Base-by-base conservation (phyloP, 805 yeast species). In the Teunomyces cretensis region DNA sequence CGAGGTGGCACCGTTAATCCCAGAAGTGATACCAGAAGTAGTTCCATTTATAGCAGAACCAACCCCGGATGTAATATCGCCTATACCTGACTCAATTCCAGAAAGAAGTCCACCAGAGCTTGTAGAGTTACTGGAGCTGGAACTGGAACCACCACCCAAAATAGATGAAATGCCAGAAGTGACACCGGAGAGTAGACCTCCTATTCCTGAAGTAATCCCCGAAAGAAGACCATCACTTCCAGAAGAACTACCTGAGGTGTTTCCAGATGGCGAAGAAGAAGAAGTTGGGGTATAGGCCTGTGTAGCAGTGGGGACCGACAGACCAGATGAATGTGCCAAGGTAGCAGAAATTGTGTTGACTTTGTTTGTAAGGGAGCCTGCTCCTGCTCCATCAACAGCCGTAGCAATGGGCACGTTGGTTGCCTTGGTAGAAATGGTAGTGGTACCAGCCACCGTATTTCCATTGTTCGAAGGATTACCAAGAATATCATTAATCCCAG, bases 1-100 rank as follows among this genome's bases (percentile, higher is more conserved):
- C 7, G 27, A 28, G 26, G 42, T 31, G 3, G 42, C 38, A 26
- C 41, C 39, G 16, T 28, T 28, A 6, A 44, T 41, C 14, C 48
- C 36, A 6, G 36, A 33, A 12, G 36, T 33, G 12, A 33, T 33
- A 33, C 36, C 36, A 2, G 19, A 15, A 13, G 36, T 33, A 17
- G 15, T 33, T 14, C 36, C 36, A 15, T 33, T 12, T 9, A 33
- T 33, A 1, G 24, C 36, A 3, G 36, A 33, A 2, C 9, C 36
- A 11, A 33, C 5, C 11, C 36, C 36, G 12, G 36, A 33, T 5
- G 36, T 17, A 12, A 33, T 12, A 15, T 22, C 36, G 6, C 13
- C 22, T 6, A 33, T 15, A 11, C 36, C 26, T 2, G 36, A 33
- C 11, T 15, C 36, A 33, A 33, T 33, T 16, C 36, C 36, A 15